Evolutionary conservation across 176 grass and related monocot genomes (phyloP), one percentile per base, ranked within the genome.

Genomic region (Paspalum vaginatum): DNA sequence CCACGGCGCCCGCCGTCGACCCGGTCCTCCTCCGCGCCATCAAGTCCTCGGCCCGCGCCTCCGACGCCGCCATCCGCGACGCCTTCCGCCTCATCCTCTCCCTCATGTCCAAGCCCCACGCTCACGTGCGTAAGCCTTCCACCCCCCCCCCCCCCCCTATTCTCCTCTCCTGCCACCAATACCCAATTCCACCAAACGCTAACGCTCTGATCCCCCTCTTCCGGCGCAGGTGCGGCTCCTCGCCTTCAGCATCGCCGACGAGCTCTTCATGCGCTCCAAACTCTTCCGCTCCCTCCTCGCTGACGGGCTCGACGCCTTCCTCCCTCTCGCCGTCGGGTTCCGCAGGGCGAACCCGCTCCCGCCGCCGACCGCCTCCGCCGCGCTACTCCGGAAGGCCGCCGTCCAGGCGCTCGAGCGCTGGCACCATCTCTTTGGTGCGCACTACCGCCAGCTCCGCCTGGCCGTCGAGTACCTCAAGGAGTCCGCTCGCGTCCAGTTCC

Each of bases 221-320:
- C 39, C 14, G 75, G 45, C 22, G 39, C 90, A 95, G 90, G 92
- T 98, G 78, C 90, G 92, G 17, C 91, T 89, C 50, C 92, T 95
- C 26, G 80, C 92, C 26, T 84, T 93, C 72, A 87, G 79, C 76
- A 87, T 93, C 80, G 52, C 90, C 26, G 92, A 98, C 78, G 95
- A 95, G 71, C 87, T 98, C 58, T 98, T 98, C 86, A 95, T 95
- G 90, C 78, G 92, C 27, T 98, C 90, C 15, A 95, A 91, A 66
- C 88, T 98, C 61, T 98, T 98, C 81, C 89, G 88, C 47, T 76
- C 90, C 51, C 80, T 89, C 42, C 84, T 98, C 8, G 60, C 91
- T 2, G 84, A 79, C 66, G 69, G 62, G 68, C 86, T 98, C 27
- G 95, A 98, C 21, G 77, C 85, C 11, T 91, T 95, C 81, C 50